Evolutionary conservation across 345 rosid genomes (phyloP).

Genomic region (Gossypium ekmanianum): DNA sequence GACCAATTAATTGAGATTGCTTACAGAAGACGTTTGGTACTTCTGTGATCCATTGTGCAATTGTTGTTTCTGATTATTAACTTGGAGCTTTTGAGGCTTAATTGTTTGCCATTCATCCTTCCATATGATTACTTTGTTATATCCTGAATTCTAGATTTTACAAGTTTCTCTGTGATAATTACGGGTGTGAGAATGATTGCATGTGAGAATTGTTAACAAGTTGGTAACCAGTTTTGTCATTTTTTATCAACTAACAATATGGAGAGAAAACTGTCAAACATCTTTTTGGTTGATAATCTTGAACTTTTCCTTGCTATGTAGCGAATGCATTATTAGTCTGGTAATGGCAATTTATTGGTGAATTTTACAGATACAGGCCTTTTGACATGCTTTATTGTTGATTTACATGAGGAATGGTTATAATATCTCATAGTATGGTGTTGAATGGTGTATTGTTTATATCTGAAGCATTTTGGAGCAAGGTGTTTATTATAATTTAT

Average conservation of each 20-base stretch:
- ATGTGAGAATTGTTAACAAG: background rate
- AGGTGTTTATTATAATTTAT: background rate
- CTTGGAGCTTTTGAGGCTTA: background rate
- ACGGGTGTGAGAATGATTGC: background rate
- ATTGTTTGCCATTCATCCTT: background rate
- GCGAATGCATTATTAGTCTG: background rate
- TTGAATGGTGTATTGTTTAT: background rate
- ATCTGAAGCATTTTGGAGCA: background rate
- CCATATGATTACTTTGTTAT: background rate
- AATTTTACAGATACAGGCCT: background rate
- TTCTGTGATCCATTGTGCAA: conserved; percentile 1
- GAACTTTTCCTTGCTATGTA: background rate
- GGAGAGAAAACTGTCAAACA: background rate
- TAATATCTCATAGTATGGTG: background rate
- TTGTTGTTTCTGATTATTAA: background rate
- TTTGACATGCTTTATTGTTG: background rate
- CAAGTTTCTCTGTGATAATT: background rate
- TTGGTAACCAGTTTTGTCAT: background rate
- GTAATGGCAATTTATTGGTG: background rate
- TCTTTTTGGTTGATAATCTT: background rate
- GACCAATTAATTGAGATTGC: conserved; percentile 86
- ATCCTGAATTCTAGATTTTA: background rate
- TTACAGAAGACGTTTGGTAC: conserved; percentile 76
- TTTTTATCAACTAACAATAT: background rate
- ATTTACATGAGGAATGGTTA: background rate